A percentile compares a stretch with the other conserved stretches of the same genome.
These are phyloP conservation scores for Baorangia bicolor DNA, from an alignment of 768 basidiomycete genomes.

Conservation along the genomic window DNA sequence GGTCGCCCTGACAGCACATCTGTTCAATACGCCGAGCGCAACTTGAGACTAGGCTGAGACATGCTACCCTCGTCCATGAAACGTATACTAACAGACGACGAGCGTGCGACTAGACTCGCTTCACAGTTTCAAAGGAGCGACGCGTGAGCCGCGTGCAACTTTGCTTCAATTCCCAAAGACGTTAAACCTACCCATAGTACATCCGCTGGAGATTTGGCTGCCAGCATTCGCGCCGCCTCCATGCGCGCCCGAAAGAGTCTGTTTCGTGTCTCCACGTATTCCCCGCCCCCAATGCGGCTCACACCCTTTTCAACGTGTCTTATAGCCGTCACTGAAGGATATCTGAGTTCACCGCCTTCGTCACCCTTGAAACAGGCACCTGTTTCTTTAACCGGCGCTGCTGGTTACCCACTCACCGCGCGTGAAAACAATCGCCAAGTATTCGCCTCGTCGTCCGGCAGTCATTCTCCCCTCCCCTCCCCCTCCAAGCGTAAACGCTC, in stretches of 20 bases:
- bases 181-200: constrained; percentile 31
- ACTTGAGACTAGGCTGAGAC: not conserved
- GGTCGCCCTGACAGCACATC: not conserved
- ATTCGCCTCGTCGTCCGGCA: constrained; percentile 37
- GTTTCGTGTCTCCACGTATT: constrained; percentile 24
- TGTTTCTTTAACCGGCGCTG: constrained; percentile 17
- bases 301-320: constrained; percentile 26
- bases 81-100: constrained; percentile 37
- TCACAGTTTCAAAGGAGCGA: constrained; percentile 23
- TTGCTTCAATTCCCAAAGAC: constrained; percentile 6
- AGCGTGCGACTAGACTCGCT: constrained; percentile 24
- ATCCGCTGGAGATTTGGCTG: constrained; percentile 47
- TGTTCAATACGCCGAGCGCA: not conserved
- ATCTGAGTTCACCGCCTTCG: constrained; percentile 44
- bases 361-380: constrained; percentile 32
- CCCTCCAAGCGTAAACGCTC: constrained; percentile 38
- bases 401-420: constrained; percentile 50
- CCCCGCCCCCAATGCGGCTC: constrained; percentile 28
- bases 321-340: constrained; percentile 63
- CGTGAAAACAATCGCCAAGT: constrained; percentile 56
- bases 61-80: constrained; percentile 31
- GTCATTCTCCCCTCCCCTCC: constrained; percentile 31
- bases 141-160: constrained; percentile 22
- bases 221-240: constrained; percentile 55
- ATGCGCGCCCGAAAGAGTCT: constrained; percentile 62